These are phyloP conservation scores for Zelonia costaricensis DNA, from an alignment of 208 protist species.

Conservation along the genomic window DNA sequence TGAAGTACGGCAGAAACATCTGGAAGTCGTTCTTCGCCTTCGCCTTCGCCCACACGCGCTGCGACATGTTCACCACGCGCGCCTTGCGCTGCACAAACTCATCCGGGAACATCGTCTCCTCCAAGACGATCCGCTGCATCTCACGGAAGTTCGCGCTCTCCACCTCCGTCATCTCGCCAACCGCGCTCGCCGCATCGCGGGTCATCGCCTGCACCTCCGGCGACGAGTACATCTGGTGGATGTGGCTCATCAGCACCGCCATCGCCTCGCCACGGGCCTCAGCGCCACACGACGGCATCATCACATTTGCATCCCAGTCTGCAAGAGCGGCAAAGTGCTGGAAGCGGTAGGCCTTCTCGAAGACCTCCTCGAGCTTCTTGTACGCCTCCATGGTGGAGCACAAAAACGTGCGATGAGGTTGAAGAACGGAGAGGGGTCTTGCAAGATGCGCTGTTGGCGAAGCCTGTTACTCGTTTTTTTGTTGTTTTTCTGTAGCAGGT, in stretches of 20 bases:
- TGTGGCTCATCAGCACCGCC: constrained; percentile 38
- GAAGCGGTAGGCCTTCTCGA: constrained; percentile 40
- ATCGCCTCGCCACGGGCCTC: constrained; percentile 58
- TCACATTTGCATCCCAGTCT: constrained; percentile 59
- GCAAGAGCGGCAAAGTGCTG: constrained; percentile 36
- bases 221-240: constrained; percentile 53
- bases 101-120: constrained; percentile 41
- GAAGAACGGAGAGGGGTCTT: no score
- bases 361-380: constrained; percentile 40
- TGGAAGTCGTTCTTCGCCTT: constrained; percentile 61
- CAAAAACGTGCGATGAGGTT: no score
- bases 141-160: constrained; percentile 66
- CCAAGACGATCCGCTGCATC: constrained; percentile 43
- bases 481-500: no score
- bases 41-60: constrained; percentile 44
- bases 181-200: constrained; percentile 22
- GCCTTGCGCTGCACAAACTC: constrained; percentile 54
- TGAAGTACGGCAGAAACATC: constrained; percentile 51
- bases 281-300: constrained; percentile 73
- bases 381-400: constrained; percentile 58
- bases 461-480: no score
- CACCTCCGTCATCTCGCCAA: constrained; percentile 33
- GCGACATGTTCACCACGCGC: constrained; percentile 39
- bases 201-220: constrained; percentile 30
- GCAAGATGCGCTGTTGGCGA: no score